phyloP scores from a whole-genome alignment of 2,329 filamentous ascomycete genomes.

The Xylariales sp. region DNA sequence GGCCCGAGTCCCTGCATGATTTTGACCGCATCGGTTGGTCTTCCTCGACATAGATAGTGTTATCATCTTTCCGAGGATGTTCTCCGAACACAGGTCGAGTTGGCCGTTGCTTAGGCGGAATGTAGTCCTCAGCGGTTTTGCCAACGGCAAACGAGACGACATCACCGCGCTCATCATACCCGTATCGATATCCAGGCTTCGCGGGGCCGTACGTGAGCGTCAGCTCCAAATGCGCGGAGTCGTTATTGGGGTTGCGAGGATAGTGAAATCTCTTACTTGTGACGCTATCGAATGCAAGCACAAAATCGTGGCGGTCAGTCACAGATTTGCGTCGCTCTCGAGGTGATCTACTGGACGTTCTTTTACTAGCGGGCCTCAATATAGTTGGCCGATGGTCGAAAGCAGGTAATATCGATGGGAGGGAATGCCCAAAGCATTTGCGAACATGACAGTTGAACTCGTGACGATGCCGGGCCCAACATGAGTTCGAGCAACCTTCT shows the following conservation, averaged over 20 bases:
- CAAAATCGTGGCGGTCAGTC: too few relatives aligned
- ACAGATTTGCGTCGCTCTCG: too few relatives aligned
- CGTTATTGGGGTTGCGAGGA: background rate
- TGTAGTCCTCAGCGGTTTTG: slow-evolving; percentile 2
- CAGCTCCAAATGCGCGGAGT: background rate
- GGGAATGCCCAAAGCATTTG: too few relatives aligned
- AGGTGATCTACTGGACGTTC: too few relatives aligned
- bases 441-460: too few relatives aligned
- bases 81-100: background rate
- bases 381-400: too few relatives aligned
- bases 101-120: background rate
- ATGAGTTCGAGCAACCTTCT: too few relatives aligned
- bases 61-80: background rate
- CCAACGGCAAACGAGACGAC: background rate
- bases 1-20: background rate
- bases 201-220: background rate
- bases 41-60: background rate
- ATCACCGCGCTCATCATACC: slow-evolving; percentile 3
- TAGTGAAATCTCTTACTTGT: slow-evolving; percentile 1
- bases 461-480: too few relatives aligned
- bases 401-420: too few relatives aligned
- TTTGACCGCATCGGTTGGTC: background rate
- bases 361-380: too few relatives aligned
- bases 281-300: background rate
- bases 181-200: slow-evolving; percentile 2